Evolutionary conservation across 2,329 filamentous ascomycete species (phyloP), one percentile per base, ranked within the genome.

Genomic region (Amauroascus niger): DNA sequence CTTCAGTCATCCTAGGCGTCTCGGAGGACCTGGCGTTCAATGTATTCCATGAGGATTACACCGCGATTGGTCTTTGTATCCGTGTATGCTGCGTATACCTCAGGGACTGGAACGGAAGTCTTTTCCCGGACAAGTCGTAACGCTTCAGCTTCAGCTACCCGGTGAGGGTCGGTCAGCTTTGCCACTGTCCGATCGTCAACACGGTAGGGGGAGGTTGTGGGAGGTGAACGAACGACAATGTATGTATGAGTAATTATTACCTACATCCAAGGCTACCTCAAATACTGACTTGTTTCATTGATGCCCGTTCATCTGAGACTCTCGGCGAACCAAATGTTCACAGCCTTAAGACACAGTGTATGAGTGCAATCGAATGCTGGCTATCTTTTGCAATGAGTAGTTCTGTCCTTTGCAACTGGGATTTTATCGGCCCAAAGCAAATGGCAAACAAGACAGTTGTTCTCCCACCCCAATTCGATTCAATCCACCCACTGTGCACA

Each of bases 161-260:
- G 43, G 20, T 26, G 30, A 6, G 43, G 50, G 14, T 37, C 30
- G 32, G 30, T 39, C 20, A 52, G n/a, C 37, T 59, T 59, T 20
- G 50, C 50, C 20, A 54, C 52, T 40, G 46, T 57, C 11, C 39
- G 53, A 70, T 66, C 52, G 67, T 64, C 8, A 69, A 78, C 33
- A 72, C 61, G 26, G 74, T 65, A 2, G n/a, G n/a, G 40, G 2
- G 40, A 24, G 20, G 40, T 24, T 43, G 40, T 40, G 11, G 16
- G 37, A 43, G 40, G 40, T 26, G 40, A 43, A 43, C 40, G 40
- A 26, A 52, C 49, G 39, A 44, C 43, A 48, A 55, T 55, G 54
- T 18, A 26, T 28, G 35, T 26, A 24, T 49, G 39, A 41, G 33
- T 37, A n/a, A n/a, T n/a, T n/a, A n/a, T n/a, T n/a, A n/a, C n/a